These are phyloP conservation scores for Claviceps sp. DNA, from an alignment of 2,329 filamentous ascomycete species.

Conservation along the genomic window DNA sequence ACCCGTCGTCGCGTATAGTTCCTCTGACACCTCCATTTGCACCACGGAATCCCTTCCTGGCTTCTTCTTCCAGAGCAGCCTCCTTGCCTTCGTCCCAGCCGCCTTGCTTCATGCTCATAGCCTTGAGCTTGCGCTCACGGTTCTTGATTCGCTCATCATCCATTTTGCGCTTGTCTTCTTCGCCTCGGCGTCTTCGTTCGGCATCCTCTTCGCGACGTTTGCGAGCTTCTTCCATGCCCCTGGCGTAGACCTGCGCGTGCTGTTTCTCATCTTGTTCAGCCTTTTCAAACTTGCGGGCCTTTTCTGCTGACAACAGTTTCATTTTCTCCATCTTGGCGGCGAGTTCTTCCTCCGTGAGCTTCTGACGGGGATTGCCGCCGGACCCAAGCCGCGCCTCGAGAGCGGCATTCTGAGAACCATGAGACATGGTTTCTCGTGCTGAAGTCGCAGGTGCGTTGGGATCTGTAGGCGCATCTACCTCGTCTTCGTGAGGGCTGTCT, in stretches of 20 bases:
- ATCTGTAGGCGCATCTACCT: constrained; percentile 11
- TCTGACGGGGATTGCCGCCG: constrained; percentile 45
- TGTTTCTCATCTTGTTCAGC: constrained; percentile 43
- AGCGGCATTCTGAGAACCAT: constrained; percentile 15
- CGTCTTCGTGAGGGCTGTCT: not conserved
- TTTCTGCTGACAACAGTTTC: constrained; percentile 44
- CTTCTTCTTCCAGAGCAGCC: constrained; percentile 26
- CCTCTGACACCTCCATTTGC: constrained; percentile 28
- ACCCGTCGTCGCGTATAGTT: constrained; percentile 19
- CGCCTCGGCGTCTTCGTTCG: constrained; percentile 35
- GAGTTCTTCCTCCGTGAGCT: constrained; percentile 46
- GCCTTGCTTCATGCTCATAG: constrained; percentile 38
- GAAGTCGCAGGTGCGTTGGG: constrained; percentile 19
- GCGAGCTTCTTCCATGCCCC: constrained; percentile 41
- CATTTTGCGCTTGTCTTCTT: constrained; percentile 36
- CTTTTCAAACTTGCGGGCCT: constrained; percentile 44
- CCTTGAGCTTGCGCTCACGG: constrained; percentile 46
- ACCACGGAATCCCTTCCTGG: constrained; percentile 27
- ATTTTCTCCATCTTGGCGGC: constrained; percentile 47
- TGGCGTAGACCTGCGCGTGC: constrained; percentile 40
- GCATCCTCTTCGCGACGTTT: constrained; percentile 38
- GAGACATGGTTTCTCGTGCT: constrained; percentile 8
- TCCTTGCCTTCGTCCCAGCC: constrained; percentile 49
- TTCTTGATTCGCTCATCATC: constrained; percentile 49
- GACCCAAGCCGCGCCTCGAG: constrained; percentile 33